Conservation (phyloP, 148 eudicot species). For the Camellia granthamiana region DNA sequence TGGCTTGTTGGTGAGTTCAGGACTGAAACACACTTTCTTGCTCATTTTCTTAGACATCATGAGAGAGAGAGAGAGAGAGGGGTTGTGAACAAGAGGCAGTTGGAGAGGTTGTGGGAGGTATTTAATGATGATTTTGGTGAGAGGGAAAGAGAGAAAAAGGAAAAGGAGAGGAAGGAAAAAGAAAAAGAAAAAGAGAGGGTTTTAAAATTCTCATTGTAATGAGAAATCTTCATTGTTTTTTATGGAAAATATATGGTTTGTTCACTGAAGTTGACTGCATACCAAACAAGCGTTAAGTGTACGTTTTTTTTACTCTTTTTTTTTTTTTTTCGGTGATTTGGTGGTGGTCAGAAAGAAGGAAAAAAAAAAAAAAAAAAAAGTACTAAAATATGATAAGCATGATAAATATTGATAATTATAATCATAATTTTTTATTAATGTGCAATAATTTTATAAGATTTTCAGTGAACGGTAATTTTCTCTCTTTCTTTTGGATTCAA, state of each 20-base stretch:
- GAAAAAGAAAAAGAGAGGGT: not conserved
- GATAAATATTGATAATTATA: no score
- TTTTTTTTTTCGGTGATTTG: no score
- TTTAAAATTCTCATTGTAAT: not conserved
- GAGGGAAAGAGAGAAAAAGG: not conserved
- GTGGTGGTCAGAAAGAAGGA: no score
- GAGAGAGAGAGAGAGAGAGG: conserved; percentile 6
- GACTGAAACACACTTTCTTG: conserved; percentile 26
- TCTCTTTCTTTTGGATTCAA: no score
- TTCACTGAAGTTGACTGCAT: conserved; percentile 7
- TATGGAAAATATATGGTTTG: not conserved
- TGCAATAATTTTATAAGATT: no score
- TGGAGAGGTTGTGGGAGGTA: conserved; percentile 6
- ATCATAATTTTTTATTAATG: no score
- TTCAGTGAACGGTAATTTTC: no score
- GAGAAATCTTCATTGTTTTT: not conserved
- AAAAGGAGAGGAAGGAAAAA: not conserved
- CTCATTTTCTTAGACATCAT: conserved; percentile 15
- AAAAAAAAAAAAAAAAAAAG: no score
- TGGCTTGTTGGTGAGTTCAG: conserved; percentile 12
- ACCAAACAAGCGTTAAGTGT: conserved; percentile 7
- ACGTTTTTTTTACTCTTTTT: not conserved
- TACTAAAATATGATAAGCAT: no score
- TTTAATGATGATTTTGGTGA: conserved; percentile 2
- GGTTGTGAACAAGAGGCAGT: not conserved